phyloP scores from a whole-genome alignment of 2,329 filamentous ascomycete genomes.

The Fusarium sororula region DNA sequence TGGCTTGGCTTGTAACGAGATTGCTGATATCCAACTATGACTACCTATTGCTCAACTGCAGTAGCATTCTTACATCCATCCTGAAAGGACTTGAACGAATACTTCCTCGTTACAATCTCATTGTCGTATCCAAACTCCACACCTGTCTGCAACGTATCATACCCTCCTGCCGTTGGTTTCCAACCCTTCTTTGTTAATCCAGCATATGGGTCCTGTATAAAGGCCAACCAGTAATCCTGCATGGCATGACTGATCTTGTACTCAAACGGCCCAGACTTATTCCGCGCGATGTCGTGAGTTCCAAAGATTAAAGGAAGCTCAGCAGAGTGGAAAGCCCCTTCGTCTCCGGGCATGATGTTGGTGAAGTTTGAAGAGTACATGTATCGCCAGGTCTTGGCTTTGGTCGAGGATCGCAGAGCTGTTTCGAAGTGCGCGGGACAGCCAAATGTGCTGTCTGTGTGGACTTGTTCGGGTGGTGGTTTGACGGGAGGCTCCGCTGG shows the following conservation, averaged over 20 bases:
- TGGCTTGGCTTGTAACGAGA: not conserved
- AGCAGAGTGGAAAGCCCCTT: not conserved
- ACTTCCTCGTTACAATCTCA: not conserved
- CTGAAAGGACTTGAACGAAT: not conserved
- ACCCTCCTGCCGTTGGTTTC: not conserved
- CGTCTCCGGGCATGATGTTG: conserved; percentile 6
- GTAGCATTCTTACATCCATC: not conserved
- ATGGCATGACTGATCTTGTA: not conserved
- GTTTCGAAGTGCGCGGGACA: conserved; percentile 8
- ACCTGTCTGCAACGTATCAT: not conserved
- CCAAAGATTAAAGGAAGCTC: conserved; percentile 7
- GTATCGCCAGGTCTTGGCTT: conserved; percentile 1
- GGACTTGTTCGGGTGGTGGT: not conserved
- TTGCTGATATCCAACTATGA: not conserved
- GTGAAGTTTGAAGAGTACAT: conserved; percentile 14
- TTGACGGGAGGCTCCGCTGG: not conserved
- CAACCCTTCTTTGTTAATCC: not conserved
- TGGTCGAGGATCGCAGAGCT: not conserved
- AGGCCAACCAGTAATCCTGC: conserved; percentile 5
- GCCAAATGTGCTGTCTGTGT: not conserved
- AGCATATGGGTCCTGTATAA: not conserved
- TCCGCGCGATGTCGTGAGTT: not conserved
- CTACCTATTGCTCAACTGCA: not conserved
- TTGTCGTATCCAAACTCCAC: conserved; percentile 1
- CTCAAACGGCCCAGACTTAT: not conserved